These are phyloP conservation scores for Lodderomyces orthopsilosis DNA, from an alignment of 1,139 yeast genomes.

Conservation along the genomic window DNA sequence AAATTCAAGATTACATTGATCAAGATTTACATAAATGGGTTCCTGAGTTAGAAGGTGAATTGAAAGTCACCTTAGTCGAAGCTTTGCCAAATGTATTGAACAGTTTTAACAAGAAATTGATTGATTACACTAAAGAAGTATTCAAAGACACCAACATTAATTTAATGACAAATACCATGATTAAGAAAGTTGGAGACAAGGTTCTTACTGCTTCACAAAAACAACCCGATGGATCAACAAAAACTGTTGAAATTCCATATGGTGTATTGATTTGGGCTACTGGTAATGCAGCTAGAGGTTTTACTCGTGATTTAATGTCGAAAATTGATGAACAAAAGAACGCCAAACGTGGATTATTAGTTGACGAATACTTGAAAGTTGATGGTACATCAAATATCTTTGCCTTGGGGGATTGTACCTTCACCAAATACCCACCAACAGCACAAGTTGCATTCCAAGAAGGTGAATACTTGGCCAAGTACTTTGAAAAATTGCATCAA, in stretches of 20 bases:
- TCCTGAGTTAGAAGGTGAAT: slow-evolving; percentile 79
- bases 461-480: slow-evolving; percentile 75
- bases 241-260: slow-evolving; percentile 65
- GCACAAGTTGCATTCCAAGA: slow-evolving; percentile 98
- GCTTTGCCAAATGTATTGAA: slow-evolving; percentile 89
- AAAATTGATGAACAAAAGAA: slow-evolving; percentile 79
- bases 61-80: slow-evolving; percentile 81
- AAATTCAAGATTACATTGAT: slow-evolving; percentile 88
- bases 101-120: slow-evolving; percentile 80
- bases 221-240: slow-evolving; percentile 36
- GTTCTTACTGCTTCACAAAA: slow-evolving; percentile 70
- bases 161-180: slow-evolving; percentile 80
- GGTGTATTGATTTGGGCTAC: slow-evolving; percentile 97
- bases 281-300: slow-evolving; percentile 87
- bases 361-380: slow-evolving; percentile 78
- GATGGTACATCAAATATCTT: slow-evolving; percentile 82
- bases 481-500: slow-evolving; percentile 66
- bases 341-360: slow-evolving; percentile 86
- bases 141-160: slow-evolving; percentile 77
- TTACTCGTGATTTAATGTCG: slow-evolving; percentile 64
- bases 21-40: slow-evolving; percentile 88
- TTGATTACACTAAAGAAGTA: slow-evolving; percentile 80
- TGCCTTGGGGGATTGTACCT: slow-evolving; percentile 93
- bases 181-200: slow-evolving; percentile 74
- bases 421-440: slow-evolving; percentile 89